These are phyloP conservation scores for Fusarium pseudograminearum DNA, from an alignment of 2,329 filamentous ascomycete species.

Conservation along the genomic window DNA sequence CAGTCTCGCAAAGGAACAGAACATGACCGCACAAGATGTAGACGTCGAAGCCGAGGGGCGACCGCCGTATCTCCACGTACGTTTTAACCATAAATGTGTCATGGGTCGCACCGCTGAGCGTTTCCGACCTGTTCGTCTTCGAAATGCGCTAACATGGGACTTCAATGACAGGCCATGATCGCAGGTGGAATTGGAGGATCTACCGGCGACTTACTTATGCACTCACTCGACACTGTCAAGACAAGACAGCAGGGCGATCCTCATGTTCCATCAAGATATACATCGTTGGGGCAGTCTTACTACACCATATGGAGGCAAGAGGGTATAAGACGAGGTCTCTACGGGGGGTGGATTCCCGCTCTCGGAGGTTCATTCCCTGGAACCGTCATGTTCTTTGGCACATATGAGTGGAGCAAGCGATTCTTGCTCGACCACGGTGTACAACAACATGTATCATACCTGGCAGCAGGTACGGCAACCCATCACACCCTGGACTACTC, in stretches of 20 bases:
- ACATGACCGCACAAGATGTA: constrained; percentile 55
- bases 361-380: constrained; percentile 93
- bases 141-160: constrained; percentile 37
- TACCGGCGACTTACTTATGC: constrained; percentile 97
- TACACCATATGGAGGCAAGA: constrained; percentile 94
- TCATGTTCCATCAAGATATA: constrained; percentile 91
- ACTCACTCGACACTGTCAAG: constrained; percentile 98
- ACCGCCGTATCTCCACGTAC: constrained; percentile 59
- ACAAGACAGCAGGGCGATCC: constrained; percentile 97
- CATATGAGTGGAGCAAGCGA: constrained; percentile 95
- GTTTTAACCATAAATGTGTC: constrained; percentile 34
- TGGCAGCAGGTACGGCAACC: constrained; percentile 75
- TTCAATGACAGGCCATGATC: constrained; percentile 80
- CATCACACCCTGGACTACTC: background rate
- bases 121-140: constrained; percentile 6
- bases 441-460: constrained; percentile 85
- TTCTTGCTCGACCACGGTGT: constrained; percentile 87
- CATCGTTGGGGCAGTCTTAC: constrained; percentile 89
- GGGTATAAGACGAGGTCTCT: constrained; percentile 85
- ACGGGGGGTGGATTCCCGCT: constrained; percentile 92
- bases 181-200: constrained; percentile 93
- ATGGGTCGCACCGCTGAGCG: background rate
- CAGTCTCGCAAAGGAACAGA: constrained; percentile 42
- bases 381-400: constrained; percentile 94
- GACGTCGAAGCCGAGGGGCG: constrained; percentile 58